Base-by-base conservation (phyloP, 2,329 filamentous ascomycete genomes). In the Erysiphe pulchra region DNA sequence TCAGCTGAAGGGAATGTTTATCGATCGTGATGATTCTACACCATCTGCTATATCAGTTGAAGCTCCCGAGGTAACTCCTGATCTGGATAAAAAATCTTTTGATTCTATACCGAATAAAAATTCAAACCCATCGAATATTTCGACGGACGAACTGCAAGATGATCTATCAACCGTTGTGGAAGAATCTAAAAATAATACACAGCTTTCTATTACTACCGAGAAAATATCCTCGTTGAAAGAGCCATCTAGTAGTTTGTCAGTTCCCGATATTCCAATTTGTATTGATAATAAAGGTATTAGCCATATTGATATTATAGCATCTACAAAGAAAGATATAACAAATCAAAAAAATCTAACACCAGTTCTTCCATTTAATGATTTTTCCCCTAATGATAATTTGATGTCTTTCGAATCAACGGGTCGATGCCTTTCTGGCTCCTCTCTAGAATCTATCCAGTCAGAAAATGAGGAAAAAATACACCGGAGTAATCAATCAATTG, bases 1-100 rank as follows among this genome's bases (percentile, higher is more conserved):
- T 50, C 92, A 98, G 58, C 66, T 98, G 47, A 87, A 82, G 58
- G 93, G 92, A 59, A 82, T 98, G 59, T 98, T 98, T 57, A 74
- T 87, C 8, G 86, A 95, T 58, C 55, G 56, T 14, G 80, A 85
- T 54, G 83, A 86, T 50, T 85, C 83, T 2, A 78, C 80, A 48
- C 77, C 83, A 47, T 80, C 81, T 0, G 63, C 86, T 14, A 68
- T 69, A 5, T 74, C 78, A 7, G 73, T 72, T 12, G 84, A 92
- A 44, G 75, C 67, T 2, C 63, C 66, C 8, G 75, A 78, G 18
- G 62, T 65, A 1, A 63, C 62, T 14, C 61, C 65, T 6, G 69
- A 71, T 48, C 58, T 62, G 11, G 64, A 67, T 9, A 56, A 59
- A 42, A 70, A 71, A 45, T 54, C 53, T 11, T 55, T 61, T 1